Evolutionary conservation across 345 rosid species (phyloP).

Genomic region (Hibiscus tridactylites): DNA sequence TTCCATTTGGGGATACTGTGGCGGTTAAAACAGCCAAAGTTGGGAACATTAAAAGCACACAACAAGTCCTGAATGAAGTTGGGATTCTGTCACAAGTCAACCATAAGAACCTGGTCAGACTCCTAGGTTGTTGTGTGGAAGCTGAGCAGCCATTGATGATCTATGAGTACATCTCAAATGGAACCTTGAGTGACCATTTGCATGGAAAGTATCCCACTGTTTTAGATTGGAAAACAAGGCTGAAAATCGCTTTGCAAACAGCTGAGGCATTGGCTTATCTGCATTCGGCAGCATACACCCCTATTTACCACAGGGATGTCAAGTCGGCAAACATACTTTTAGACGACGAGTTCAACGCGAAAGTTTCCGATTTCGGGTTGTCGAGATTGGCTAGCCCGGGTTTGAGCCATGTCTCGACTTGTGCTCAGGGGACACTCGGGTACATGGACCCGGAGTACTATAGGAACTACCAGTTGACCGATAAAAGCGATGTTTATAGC

Average conservation of each 20-base stretch:
- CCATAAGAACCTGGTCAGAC: conserved; percentile 52
- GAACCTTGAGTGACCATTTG: conserved; percentile 48
- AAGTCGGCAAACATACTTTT: conserved; percentile 52
- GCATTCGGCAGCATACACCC: conserved; percentile 42
- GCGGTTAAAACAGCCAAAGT: conserved; percentile 55
- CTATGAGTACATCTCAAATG: conserved; percentile 49
- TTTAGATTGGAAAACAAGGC: conserved; percentile 42
- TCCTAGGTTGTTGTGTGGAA: conserved; percentile 55
- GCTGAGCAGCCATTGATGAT: conserved; percentile 49
- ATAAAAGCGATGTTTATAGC: too few relatives aligned
- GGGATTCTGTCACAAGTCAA: conserved; percentile 59
- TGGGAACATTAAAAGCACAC: conserved; percentile 51
- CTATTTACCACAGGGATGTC: conserved; percentile 56
- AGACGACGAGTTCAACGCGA: conserved; percentile 33
- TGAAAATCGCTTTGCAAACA: conserved; percentile 39
- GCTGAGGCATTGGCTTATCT: conserved; percentile 56
- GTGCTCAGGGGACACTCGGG: conserved; percentile 63
- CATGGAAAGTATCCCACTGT: conserved; percentile 25
- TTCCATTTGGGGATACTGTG: conserved; percentile 38
- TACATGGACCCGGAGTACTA: conserved; percentile 60
- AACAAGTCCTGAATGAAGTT: conserved; percentile 59
- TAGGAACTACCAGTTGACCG: conserved; percentile 25
- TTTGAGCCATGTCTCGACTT: conserved; percentile 56
- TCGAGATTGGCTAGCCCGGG: conserved; percentile 52
- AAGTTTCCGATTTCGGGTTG: conserved; percentile 54